Base-by-base conservation (phyloP, 129 eudicot species). In the Tagetes erecta region DNA sequence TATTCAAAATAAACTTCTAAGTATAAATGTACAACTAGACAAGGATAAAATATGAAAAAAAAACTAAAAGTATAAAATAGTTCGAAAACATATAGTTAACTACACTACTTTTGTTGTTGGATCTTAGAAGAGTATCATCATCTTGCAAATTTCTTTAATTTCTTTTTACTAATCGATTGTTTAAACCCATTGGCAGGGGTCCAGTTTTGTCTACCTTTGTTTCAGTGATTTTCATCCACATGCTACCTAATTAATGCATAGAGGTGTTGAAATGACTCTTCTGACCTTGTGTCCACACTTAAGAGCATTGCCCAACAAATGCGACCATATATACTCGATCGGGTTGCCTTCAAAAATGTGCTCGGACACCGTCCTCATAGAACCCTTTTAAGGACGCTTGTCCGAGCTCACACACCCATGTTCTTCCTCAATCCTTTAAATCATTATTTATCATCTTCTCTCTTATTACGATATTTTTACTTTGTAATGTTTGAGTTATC, bases 211-310 rank as follows among this genome's bases (percentile, higher is more conserved):
- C 10, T 36, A 36, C 45, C 9, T 35, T 35, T 62, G 45, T 44
- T 37, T 10, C 45, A 62, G 45, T 62, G 67, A 62, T 62, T 62
- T 62, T n/a, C 27, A 62, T 62, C 45, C 45, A 62, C 67, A 36
- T 62, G 67, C 12, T 62, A 62, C 8, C 27, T 5, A 62, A 35
- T 60, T 62, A 62, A 62, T 55, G 4, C 2, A 55, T 55, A 12
- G 44, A 36, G 31, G 27, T 12, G 30, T 60, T 35, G 44, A 60
- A 59, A 36, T 60, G 14, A 60, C 67, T 12, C 3, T 36, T 60
- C 36, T 36, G 27, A 35, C 67, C 42, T 4, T 55, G 52, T 47
- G 52, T 51, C 27, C 57, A 51, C 30, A 13, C 8, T 13, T 20
- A 20, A 20, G 27, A 20, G 27, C 27, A 20, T 20, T 20, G 27